Evolutionary conservation across 2,329 filamentous ascomycete species (phyloP), one percentile per base, ranked within the genome.

Genomic region (Penicillium sp.): DNA sequence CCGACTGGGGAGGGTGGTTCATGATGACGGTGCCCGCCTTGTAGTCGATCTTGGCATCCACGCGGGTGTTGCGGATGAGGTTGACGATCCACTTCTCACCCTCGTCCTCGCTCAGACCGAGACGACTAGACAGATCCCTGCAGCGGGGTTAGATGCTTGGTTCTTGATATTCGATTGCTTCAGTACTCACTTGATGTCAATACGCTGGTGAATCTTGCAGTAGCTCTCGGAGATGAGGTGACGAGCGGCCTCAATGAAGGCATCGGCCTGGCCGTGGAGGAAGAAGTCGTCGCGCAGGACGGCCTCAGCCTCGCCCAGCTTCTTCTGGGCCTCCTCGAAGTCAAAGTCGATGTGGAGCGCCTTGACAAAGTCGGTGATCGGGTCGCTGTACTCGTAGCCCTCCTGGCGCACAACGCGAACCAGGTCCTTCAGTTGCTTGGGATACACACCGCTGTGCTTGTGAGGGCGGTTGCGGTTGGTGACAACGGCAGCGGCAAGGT

Each of bases 71-170:
- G 59, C 94, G 88, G 76, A 99, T 99, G 60, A 99, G 83, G 80
- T 99, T 99, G 66, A 99, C 94, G 69, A 99, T 99, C 94, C 94
- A 99, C 81, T 99, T 99, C 85, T 99, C 94, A 67, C 94, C 94
- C 69, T 97, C 94, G 69, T 95, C 90, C 66, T 92, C 87, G 71
- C 88, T 90, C 60, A 99, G 82, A 61, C 92, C 94, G 54, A 99
- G 85, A 72, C 94, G 89, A 58, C 86, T 88, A 60, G 91, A 96
- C 53, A 99, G 84, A 66, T 97, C 94, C 75, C 83, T 86, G 56
- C 1, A 53, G 20, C 40, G 20, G 27, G n/a, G 48, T 65, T 57
- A 67, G 62, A 51, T 47, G 36, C 28, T 30, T 22, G 24, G 3
- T 16, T 27, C 27, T 4, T 18, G 18, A 20, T 20, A 18, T 4